These are phyloP conservation scores for Neopestalotiopsis sp. DNA, from an alignment of 2,329 filamentous ascomycete genomes.

Conservation along the genomic window DNA sequence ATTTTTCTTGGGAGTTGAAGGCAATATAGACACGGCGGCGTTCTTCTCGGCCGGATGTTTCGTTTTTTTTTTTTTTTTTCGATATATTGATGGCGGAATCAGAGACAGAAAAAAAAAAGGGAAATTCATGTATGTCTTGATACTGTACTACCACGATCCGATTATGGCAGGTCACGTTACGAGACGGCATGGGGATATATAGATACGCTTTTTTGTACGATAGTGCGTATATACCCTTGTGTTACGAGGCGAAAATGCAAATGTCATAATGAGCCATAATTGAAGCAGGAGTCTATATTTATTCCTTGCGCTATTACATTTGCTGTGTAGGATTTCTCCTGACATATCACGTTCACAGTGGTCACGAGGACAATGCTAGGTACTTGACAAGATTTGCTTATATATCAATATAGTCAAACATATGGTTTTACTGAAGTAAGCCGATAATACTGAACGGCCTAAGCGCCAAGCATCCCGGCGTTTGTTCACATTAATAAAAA, in stretches of 20 bases:
- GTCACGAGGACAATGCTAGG: too few relatives aligned
- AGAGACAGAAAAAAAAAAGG: neutral
- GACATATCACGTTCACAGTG: too few relatives aligned
- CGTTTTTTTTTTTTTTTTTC: neutral
- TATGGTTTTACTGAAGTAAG: neutral
- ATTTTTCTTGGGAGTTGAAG: neutral
- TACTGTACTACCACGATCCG: neutral
- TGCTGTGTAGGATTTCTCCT: too few relatives aligned
- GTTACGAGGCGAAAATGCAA: neutral
- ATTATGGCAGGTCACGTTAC: neutral
- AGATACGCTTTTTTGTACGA: conserved; percentile 3
- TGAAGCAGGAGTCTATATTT: neutral
- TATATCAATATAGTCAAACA: neutral
- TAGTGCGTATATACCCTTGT: neutral
- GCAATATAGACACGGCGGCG: neutral
- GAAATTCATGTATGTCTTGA: neutral
- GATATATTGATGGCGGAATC: neutral
- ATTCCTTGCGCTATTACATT: too few relatives aligned
- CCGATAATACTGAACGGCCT: neutral
- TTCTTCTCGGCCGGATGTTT: neutral
- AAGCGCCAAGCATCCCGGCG: conserved; percentile 4
- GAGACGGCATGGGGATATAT: neutral
- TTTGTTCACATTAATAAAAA: conserved; percentile 10
- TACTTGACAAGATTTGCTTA: neutral
- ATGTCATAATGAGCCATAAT: neutral